Percentiles rank a stretch among this genome's conserved stretches.
Evolutionary conservation across 1,139 yeast genomes (phyloP).

Genomic region (Lodderomyces theae): DNA sequence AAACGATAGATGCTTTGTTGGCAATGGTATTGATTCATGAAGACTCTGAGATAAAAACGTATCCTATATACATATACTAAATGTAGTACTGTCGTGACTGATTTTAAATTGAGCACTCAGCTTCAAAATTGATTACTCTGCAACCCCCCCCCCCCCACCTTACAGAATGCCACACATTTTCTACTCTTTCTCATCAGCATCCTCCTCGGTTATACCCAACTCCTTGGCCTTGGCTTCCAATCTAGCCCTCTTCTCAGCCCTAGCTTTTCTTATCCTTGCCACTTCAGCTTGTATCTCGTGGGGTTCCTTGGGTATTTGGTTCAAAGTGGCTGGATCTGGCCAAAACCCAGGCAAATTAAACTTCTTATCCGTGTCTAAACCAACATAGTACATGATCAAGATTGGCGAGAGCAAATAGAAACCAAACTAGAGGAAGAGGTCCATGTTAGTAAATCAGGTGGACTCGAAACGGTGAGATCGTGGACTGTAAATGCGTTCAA

Average conservation of each 20-base stretch:
- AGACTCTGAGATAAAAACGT: no score
- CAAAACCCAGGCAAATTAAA: constrained; percentile 93
- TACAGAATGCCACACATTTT: no score
- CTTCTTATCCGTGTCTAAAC: constrained; percentile 83
- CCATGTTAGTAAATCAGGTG: constrained; percentile 19
- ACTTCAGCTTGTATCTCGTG: constrained; percentile 89
- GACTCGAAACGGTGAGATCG: neutral
- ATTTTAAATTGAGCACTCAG: no score
- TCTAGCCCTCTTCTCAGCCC: constrained; percentile 68
- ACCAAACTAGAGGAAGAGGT: constrained; percentile 53
- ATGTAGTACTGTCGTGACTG: no score
- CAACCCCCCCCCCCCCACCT: no score
- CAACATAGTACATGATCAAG: constrained; percentile 86
- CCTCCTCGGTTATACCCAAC: constrained; percentile 55
- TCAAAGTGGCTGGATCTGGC: constrained; percentile 93
- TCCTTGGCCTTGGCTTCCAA: constrained; percentile 70
- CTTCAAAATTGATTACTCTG: no score
- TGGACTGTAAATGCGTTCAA: no score
- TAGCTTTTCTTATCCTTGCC: constrained; percentile 76
- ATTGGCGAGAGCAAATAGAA: constrained; percentile 85
- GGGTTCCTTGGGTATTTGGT: constrained; percentile 89
- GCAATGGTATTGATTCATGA: no score
- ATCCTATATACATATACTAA: neutral
- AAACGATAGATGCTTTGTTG: neutral
- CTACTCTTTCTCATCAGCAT: constrained; percentile 13